These are phyloP conservation scores for Chalciporus sphaerocephalus DNA, from an alignment of 768 basidiomycete genomes.

Conservation along the genomic window DNA sequence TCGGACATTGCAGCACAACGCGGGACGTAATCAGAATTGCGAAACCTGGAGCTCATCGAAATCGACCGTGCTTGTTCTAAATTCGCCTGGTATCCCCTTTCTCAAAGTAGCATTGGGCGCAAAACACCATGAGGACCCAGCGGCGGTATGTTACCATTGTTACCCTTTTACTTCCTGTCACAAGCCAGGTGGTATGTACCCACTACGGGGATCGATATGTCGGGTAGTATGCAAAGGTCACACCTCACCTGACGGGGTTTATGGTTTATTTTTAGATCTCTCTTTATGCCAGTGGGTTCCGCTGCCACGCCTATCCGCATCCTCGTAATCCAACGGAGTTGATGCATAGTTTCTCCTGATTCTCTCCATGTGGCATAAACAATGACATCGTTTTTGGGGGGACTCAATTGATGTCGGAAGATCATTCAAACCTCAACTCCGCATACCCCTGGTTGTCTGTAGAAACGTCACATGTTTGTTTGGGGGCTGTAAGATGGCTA, in stretches of 20 bases:
- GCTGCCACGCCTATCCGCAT: neutral
- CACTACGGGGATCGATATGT: neutral
- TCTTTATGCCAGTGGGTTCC: neutral
- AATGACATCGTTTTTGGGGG: neutral
- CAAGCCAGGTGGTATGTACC: neutral
- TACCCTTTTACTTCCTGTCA: neutral
- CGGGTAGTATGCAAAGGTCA: neutral
- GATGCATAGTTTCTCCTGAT: neutral
- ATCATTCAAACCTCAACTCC: too few relatives aligned
- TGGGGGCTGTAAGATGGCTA: too few relatives aligned
- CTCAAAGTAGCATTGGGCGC: neutral
- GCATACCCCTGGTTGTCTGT: too few relatives aligned
- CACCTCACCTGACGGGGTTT: neutral
- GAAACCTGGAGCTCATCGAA: neutral
- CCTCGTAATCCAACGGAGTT: neutral
- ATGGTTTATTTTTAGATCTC: neutral
- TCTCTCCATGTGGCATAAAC: neutral
- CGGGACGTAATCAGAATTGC: neutral
- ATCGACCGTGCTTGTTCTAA: neutral
- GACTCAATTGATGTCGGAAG: too few relatives aligned
- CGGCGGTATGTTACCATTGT: neutral
- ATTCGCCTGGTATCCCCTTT: neutral
- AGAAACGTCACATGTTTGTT: too few relatives aligned
- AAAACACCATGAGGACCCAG: neutral
- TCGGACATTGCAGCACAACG: neutral